phyloP scores from a whole-genome alignment of 2,329 filamentous ascomycete species.

The Ceratocystis harringtonii region DNA sequence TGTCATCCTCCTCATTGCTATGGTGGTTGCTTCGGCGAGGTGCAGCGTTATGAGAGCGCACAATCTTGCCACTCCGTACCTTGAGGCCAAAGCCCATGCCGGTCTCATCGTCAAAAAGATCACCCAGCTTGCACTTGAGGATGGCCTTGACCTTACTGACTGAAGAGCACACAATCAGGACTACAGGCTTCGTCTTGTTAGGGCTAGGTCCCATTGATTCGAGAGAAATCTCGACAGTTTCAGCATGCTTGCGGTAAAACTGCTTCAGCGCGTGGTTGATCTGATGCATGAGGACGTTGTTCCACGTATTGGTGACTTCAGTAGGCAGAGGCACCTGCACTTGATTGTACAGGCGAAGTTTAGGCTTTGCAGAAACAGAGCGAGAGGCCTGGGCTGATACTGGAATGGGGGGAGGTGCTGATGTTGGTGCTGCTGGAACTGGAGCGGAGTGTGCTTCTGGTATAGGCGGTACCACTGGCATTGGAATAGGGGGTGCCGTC shows the following conservation, averaged over 20 bases:
- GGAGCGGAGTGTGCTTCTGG: neutral
- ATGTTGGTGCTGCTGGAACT: neutral
- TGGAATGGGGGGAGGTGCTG: neutral
- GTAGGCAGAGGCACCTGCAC: slow-evolving; percentile 43
- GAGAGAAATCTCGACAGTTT: slow-evolving; percentile 65
- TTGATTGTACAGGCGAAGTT: slow-evolving; percentile 45
- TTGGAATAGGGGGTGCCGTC: neutral
- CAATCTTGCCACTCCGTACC: slow-evolving; percentile 54
- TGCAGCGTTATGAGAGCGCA: slow-evolving; percentile 44
- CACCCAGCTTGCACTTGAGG: slow-evolving; percentile 50
- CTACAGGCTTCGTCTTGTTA: slow-evolving; percentile 52
- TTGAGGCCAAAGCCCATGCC: slow-evolving; percentile 45
- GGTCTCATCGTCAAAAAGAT: slow-evolving; percentile 47
- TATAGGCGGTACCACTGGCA: neutral
- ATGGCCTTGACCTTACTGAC: slow-evolving; percentile 57
- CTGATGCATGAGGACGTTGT: slow-evolving; percentile 53
- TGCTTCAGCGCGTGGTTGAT: slow-evolving; percentile 55
- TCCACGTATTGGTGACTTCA: slow-evolving; percentile 56
- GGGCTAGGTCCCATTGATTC: slow-evolving; percentile 57
- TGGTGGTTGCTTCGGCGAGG: neutral
- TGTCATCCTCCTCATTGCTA: slow-evolving; percentile 20
- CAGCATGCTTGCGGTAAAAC: slow-evolving; percentile 57
- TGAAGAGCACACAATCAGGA: slow-evolving; percentile 63
- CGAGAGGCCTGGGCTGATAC: neutral
- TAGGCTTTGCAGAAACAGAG: slow-evolving; percentile 21